A percentile compares a stretch with the other conserved stretches of the same genome.
These are phyloP conservation scores for Helenozyma baotianmanensis DNA, from an alignment of 805 yeast species.

Conservation along the genomic window DNA sequence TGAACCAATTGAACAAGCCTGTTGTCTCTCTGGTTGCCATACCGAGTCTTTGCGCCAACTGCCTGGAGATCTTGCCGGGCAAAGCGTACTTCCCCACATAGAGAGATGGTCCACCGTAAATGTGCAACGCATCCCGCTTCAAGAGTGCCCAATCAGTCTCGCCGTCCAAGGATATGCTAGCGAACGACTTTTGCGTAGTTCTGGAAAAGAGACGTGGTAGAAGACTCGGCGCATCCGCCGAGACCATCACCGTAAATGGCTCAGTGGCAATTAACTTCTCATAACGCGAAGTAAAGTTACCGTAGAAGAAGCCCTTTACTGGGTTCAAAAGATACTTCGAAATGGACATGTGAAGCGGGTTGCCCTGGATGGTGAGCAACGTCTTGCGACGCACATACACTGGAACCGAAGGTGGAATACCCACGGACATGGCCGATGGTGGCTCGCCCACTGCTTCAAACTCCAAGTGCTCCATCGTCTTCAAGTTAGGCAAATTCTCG, in stretches of 20 bases:
- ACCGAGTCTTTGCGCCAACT: conserved; percentile 22
- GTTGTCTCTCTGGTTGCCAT: conserved; percentile 26
- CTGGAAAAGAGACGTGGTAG: conserved; percentile 10
- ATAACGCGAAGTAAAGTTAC: conserved; percentile 42
- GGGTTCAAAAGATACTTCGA: conserved; percentile 30
- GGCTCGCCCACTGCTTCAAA: conserved; percentile 46
- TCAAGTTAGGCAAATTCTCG: conserved; percentile 13
- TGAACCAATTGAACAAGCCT: conserved; percentile 35
- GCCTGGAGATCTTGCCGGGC: conserved; percentile 38
- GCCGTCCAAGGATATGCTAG: conserved; percentile 50
- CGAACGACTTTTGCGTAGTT: conserved; percentile 36
- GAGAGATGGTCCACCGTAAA: conserved; percentile 51
- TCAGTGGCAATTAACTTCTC: conserved; percentile 46
- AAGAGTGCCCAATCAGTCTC: conserved; percentile 59
- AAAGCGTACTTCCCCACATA: conserved; percentile 30
- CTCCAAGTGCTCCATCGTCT: conserved; percentile 17
- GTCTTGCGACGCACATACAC: conserved; percentile 46
- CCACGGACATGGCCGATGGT: conserved; percentile 44
- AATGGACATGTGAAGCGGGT: conserved; percentile 12
- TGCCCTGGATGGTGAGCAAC: conserved; percentile 44
- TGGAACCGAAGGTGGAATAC: conserved; percentile 58
- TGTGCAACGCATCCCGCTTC: conserved; percentile 43
- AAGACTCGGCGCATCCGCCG: conserved; percentile 27
- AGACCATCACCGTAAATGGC: conserved; percentile 41
- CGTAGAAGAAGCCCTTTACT: conserved; percentile 39